Evolutionary conservation across 495 filamentous ascomycete species (phyloP), one percentile per base, ranked within the genome.

Genomic region (Friedmanniomyces simplex): DNA sequence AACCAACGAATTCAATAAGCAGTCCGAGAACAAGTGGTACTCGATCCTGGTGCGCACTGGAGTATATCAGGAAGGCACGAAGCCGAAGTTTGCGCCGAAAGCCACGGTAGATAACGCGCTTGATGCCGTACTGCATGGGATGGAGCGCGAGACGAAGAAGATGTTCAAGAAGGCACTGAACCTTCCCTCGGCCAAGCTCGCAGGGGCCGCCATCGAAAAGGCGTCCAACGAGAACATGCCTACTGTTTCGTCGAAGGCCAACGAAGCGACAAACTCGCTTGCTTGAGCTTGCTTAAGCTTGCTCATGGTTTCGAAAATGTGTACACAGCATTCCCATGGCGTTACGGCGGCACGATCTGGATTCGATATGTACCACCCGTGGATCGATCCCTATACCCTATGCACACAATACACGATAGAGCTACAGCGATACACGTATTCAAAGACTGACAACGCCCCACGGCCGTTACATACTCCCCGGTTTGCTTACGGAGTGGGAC

Each of bases 11-110:
- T 84, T 75, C 71, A 76, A 84, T 59, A 70, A 82, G 39, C 81
- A 80, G 61, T 71, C 78, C 12, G 78, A 86, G 24, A 82, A 84
- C 49, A 80, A 82, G 59, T 95, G 89, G 89, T 94, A 84, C 67
- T 89, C 85, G 14, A 87, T 95, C 55, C 78, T 95, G 7, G 89
- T 95, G 37, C 82, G 85, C 64, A 95, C 89, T 1, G 89, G 89
- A 28, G 89, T 95, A 7, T 93, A 84, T 69, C 80, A 89, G 66
- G 81, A 82, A 16, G 87, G 86, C 8, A 87, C 86, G 0, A 81
- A 82, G 62, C 88, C 89, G 1, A 75, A 77, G 10, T 88, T 83
- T 67, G 75, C 78, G 57, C 87, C 89, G 2, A 82, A 80, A 56
- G 78, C 77, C 48, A 86, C 79, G 1, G 85, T 87, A 25, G 74